These are phyloP conservation scores for Naematelia aurantialba DNA, from an alignment of 768 basidiomycete species.

Conservation along the genomic window DNA sequence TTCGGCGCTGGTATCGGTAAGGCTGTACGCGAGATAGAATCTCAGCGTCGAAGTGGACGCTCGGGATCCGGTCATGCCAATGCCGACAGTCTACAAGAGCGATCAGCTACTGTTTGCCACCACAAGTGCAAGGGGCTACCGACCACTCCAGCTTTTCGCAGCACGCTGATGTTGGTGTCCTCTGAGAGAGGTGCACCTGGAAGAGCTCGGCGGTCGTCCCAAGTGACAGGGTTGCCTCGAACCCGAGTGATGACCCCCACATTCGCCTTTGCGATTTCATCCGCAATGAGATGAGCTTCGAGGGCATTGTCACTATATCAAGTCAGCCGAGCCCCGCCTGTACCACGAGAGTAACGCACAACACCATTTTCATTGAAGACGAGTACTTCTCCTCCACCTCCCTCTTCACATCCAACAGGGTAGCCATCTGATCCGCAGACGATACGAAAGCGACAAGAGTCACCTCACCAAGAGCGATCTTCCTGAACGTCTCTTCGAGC, in stretches of 20 bases:
- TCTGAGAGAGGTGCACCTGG: neutral
- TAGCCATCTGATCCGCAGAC: constrained; percentile 65
- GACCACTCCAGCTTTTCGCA: neutral
- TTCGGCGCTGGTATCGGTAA: neutral
- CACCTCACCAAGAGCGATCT: constrained; percentile 56
- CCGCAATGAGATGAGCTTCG: constrained; percentile 65
- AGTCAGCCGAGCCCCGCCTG: neutral
- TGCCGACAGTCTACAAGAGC: neutral
- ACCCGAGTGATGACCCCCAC: constrained; percentile 60
- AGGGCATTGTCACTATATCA: constrained; percentile 58
- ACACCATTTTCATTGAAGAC: constrained; percentile 45
- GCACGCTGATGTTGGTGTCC: neutral
- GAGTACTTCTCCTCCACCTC: constrained; percentile 56
- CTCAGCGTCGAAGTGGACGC: neutral
- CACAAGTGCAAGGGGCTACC: neutral
- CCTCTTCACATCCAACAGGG: constrained; percentile 60
- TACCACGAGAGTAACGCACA: constrained; percentile 27
- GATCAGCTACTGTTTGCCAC: neutral
- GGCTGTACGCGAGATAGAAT: neutral
- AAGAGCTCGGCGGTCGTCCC: neutral
- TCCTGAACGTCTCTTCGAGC: constrained; percentile 54
- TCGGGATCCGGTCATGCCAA: neutral
- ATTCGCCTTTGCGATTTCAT: constrained; percentile 61
- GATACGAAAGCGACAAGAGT: constrained; percentile 62
- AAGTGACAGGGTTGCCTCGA: neutral